Evolutionary conservation across 768 basidiomycete species (phyloP).

Genomic region (Rhodotorula diobovata): DNA sequence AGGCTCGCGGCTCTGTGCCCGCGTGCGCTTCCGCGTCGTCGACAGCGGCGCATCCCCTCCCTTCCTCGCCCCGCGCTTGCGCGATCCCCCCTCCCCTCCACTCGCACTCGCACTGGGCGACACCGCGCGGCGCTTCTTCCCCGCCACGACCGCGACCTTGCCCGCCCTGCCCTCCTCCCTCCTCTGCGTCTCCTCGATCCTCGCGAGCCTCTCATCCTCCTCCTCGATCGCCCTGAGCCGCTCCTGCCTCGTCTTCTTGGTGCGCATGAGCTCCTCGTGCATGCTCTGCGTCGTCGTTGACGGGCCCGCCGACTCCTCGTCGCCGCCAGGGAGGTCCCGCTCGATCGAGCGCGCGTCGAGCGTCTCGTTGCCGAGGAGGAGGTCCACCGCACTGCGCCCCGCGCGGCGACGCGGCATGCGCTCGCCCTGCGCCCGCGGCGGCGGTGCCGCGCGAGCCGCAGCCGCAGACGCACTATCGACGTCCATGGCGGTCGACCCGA

Average conservation of each 20-base stretch:
- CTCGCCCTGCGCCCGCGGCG: neutral
- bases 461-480: neutral
- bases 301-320: no score
- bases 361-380: neutral
- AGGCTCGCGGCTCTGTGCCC: conserved; percentile 15
- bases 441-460: neutral
- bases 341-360: conserved; percentile 20
- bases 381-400: neutral
- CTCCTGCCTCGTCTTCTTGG: conserved; percentile 63
- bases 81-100: neutral
- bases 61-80: conserved; percentile 22
- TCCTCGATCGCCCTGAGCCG: conserved; percentile 79
- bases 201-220: conserved; percentile 56
- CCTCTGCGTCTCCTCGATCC: conserved; percentile 52
- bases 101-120: neutral
- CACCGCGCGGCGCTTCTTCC: conserved; percentile 5
- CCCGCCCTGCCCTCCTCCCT: neutral
- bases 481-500: neutral
- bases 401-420: neutral
- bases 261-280: neutral
- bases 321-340: no score
- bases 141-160: neutral
- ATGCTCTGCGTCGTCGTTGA: conserved; percentile 3
- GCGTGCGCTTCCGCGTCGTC: conserved; percentile 1
- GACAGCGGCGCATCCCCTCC: conserved; percentile 8